Percentiles rank a stretch among this genome's conserved stretches.
These are phyloP conservation scores for Dendrobium officinale DNA, from an alignment of 106 monocot species.

Conservation along the genomic window DNA sequence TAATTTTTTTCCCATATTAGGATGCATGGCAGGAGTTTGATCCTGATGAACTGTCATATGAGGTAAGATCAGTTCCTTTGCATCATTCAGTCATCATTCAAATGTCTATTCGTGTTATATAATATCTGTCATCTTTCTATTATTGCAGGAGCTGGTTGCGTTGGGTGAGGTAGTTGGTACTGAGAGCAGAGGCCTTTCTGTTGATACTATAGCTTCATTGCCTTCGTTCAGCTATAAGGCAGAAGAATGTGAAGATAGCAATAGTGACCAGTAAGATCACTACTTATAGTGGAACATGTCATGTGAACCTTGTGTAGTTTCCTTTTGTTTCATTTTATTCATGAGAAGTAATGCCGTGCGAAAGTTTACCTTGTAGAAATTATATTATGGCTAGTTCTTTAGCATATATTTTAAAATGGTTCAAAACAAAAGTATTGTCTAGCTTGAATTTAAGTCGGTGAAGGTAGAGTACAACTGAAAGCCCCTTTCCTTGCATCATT, in stretches of 20 bases:
- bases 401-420: too few species aligned
- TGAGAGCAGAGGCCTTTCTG: constrained; percentile 78
- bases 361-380: too few species aligned
- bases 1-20: constrained; percentile 19
- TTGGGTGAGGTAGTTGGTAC: constrained; percentile 92
- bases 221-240: constrained; percentile 70
- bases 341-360: too few species aligned
- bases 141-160: constrained; percentile 71
- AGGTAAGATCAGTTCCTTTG: constrained; percentile 25
- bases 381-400: too few species aligned
- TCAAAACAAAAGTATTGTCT: too few species aligned
- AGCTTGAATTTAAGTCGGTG: too few species aligned
- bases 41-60: constrained; percentile 92
- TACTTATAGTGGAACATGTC: background rate
- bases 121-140: background rate
- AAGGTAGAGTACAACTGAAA: too few species aligned
- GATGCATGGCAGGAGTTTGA: constrained; percentile 90
- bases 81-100: background rate
- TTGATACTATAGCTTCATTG: constrained; percentile 68
- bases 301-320: too few species aligned
- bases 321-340: too few species aligned
- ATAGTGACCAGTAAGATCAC: constrained; percentile 60
- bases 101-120: background rate
- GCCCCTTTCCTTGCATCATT: too few species aligned
- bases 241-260: constrained; percentile 35